phyloP scores from a whole-genome alignment of 2,329 filamentous ascomycete species.

The Elsinoe batatas region DNA sequence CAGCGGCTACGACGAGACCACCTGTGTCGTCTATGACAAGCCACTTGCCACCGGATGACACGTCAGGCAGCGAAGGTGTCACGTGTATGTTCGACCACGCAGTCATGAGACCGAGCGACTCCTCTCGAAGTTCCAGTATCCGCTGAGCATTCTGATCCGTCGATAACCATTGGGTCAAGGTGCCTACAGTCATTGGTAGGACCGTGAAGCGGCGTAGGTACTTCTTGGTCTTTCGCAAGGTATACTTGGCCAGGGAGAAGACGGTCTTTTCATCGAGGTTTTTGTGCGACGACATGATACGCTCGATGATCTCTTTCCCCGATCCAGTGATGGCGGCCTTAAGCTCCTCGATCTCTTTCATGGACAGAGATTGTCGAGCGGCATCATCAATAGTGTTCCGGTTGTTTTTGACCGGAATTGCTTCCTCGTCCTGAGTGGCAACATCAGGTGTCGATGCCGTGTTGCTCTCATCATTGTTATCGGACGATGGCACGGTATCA shows the following conservation, averaged over 20 bases:
- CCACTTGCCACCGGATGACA: slow-evolving; percentile 52
- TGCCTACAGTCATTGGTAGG: slow-evolving; percentile 68
- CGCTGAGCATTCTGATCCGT: slow-evolving; percentile 69
- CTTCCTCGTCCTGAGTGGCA: slow-evolving; percentile 33
- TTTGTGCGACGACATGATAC: slow-evolving; percentile 79
- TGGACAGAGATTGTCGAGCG: slow-evolving; percentile 62
- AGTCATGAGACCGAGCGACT: slow-evolving; percentile 68
- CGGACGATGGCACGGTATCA: slow-evolving; percentile 36
- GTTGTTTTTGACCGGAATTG: slow-evolving; percentile 50
- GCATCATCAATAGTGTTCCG: slow-evolving; percentile 54
- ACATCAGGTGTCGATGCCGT: slow-evolving; percentile 11
- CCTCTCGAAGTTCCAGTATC: slow-evolving; percentile 78
- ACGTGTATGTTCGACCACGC: slow-evolving; percentile 83
- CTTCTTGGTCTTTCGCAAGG: slow-evolving; percentile 85
- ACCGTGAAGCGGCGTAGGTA: slow-evolving; percentile 83
- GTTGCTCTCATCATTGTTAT: slow-evolving; percentile 13
- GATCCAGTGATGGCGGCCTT: slow-evolving; percentile 65
- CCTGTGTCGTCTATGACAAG: slow-evolving; percentile 80
- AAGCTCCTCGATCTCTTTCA: slow-evolving; percentile 60
- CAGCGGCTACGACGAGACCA: slow-evolving; percentile 67
- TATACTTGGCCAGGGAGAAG: slow-evolving; percentile 93
- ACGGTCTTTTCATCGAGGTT: slow-evolving; percentile 88
- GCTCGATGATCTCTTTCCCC: slow-evolving; percentile 84
- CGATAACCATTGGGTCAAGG: slow-evolving; percentile 66
- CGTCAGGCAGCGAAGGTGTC: neutral